These are phyloP conservation scores for Blastobotrys aristatus DNA, from an alignment of 1,139 yeast genomes.

Conservation along the genomic window DNA sequence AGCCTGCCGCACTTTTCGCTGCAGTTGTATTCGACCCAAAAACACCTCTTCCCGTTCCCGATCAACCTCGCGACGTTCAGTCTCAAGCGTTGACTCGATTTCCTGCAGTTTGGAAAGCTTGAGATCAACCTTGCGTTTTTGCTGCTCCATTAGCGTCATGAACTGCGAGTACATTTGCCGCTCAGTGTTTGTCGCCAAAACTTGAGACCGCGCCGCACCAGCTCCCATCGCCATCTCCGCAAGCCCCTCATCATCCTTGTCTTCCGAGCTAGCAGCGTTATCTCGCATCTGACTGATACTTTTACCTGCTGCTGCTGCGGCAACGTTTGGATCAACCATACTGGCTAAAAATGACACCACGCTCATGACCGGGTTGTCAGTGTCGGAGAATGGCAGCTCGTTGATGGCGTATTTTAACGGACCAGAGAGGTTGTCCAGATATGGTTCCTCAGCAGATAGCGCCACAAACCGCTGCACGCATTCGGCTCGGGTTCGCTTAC, in stretches of 20 bases:
- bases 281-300: constrained; percentile 39
- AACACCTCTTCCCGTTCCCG: constrained; percentile 78
- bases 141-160: constrained; percentile 67
- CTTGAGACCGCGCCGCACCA: constrained; percentile 76
- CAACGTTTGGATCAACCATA: constrained; percentile 83
- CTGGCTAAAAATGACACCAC: constrained; percentile 84
- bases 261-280: background rate
- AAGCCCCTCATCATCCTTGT: constrained; percentile 14
- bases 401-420: constrained; percentile 73
- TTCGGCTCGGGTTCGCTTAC: constrained; percentile 68
- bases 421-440: constrained; percentile 42
- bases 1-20: constrained; percentile 52
- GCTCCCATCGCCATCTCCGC: constrained; percentile 32
- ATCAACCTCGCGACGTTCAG: constrained; percentile 68
- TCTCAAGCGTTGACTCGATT: constrained; percentile 72
- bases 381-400: constrained; percentile 68
- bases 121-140: constrained; percentile 68
- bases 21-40: constrained; percentile 69
- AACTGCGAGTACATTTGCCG: constrained; percentile 47
- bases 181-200: constrained; percentile 79
- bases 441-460: constrained; percentile 76
- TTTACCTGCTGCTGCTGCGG: constrained; percentile 60
- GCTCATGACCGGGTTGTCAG: constrained; percentile 89
- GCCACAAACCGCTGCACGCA: constrained; percentile 76
- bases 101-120: constrained; percentile 66